phyloP scores from a whole-genome alignment of 202 grass and related monocot species.

The Eragrostis tef region DNA sequence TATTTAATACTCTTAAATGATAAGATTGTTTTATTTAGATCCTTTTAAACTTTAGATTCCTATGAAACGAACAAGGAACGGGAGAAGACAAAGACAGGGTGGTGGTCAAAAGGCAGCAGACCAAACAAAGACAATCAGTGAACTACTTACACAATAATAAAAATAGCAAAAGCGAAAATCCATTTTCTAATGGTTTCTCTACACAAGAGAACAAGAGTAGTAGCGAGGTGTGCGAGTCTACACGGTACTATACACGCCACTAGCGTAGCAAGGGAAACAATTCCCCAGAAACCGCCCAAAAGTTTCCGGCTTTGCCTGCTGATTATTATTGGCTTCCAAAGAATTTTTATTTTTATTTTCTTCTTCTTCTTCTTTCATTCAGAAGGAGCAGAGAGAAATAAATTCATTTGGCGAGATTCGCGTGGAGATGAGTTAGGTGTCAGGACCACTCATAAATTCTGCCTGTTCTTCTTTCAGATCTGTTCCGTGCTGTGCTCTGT shows the following conservation, averaged over 20 bases:
- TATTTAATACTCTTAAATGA: too few relatives aligned
- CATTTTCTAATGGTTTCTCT: background rate
- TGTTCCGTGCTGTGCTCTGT: constrained; percentile 55
- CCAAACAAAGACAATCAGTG: constrained; percentile 47
- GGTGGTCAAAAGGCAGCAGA: constrained; percentile 43
- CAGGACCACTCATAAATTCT: constrained; percentile 62
- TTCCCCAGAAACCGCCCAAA: constrained; percentile 41
- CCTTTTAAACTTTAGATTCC: too few relatives aligned
- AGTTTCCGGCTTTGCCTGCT: constrained; percentile 22
- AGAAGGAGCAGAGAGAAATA: constrained; percentile 36
- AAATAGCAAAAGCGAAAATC: background rate
- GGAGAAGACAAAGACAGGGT: constrained; percentile 35
- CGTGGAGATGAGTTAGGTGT: constrained; percentile 51
- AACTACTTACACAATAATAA: background rate
- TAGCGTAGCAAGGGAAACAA: constrained; percentile 38
- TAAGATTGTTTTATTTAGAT: too few relatives aligned
- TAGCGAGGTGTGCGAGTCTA: constrained; percentile 20
- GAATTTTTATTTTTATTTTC: constrained; percentile 15
- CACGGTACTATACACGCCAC: background rate
- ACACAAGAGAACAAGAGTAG: background rate
- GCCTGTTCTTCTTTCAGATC: constrained; percentile 58
- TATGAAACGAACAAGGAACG: too few relatives aligned
- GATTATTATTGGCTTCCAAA: constrained; percentile 21
- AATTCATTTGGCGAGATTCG: constrained; percentile 50
- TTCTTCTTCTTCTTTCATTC: background rate